Percentiles rank a stretch among this genome's conserved stretches.
These are phyloP conservation scores for Trypanosoma theileri DNA, from an alignment of 208 protist genomes.

Conservation along the genomic window DNA sequence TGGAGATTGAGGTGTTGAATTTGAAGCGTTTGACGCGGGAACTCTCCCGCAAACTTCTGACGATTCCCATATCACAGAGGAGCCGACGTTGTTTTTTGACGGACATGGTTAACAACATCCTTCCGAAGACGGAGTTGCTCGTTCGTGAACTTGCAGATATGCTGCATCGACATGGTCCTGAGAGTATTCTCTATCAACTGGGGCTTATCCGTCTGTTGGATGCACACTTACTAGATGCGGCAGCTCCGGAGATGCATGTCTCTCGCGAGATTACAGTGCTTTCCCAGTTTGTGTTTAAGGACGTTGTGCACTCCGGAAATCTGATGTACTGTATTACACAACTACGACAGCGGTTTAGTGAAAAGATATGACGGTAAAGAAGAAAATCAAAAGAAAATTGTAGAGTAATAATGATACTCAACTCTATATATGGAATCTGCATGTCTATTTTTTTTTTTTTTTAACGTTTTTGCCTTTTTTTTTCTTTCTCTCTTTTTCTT, in stretches of 20 bases:
- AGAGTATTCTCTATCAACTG: slow-evolving; percentile 16
- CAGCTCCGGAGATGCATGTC: neutral
- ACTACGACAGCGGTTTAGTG: slow-evolving; percentile 11
- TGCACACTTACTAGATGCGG: neutral
- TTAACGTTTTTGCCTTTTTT: slow-evolving; percentile 3
- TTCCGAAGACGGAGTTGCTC: slow-evolving; percentile 30
- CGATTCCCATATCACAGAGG: slow-evolving; percentile 24
- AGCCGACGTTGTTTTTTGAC: slow-evolving; percentile 30
- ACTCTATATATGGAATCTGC: neutral
- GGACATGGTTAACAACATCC: slow-evolving; percentile 33
- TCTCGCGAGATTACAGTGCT: slow-evolving; percentile 12
- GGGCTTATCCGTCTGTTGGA: slow-evolving; percentile 19
- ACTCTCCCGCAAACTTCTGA: slow-evolving; percentile 28
- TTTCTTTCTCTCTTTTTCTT: neutral
- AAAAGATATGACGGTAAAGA: neutral
- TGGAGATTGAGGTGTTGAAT: slow-evolving; percentile 18
- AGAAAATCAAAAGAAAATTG: slow-evolving; percentile 1
- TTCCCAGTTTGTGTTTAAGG: slow-evolving; percentile 14
- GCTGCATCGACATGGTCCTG: slow-evolving; percentile 15
- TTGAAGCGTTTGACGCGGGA: slow-evolving; percentile 18
- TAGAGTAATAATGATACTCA: neutral
- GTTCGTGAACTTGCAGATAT: slow-evolving; percentile 27
- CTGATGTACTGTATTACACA: slow-evolving; percentile 14
- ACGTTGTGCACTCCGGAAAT: slow-evolving; percentile 27
- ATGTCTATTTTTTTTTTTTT: slow-evolving; percentile 5